Evolutionary conservation across 129 eudicot species (phyloP).

Genomic region (Rutidosis leptorrhynchoides): DNA sequence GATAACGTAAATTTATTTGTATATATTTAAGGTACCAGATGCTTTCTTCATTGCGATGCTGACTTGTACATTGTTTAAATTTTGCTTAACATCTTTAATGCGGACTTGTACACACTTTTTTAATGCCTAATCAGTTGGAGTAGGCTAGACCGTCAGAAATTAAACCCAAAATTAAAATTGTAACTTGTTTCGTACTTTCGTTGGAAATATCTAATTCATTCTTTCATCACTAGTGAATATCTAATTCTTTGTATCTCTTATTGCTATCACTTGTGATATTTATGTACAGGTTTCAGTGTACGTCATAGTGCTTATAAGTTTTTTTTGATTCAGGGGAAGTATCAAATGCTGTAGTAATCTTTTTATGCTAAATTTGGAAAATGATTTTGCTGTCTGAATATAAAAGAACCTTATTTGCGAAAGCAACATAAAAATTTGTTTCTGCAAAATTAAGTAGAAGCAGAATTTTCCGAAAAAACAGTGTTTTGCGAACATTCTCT

Average conservation of each 20-base stretch:
- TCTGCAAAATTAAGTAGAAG: too few relatives aligned
- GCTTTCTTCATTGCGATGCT: slow-evolving; percentile 10
- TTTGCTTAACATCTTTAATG: background rate
- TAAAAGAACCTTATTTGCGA: too few relatives aligned
- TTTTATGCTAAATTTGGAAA: too few relatives aligned
- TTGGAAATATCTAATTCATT: too few relatives aligned
- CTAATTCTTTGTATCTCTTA: background rate
- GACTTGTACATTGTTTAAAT: slow-evolving; percentile 6
- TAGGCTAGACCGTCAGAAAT: background rate
- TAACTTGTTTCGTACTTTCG: slow-evolving; percentile 4
- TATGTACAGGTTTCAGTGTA: background rate
- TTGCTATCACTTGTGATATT: background rate
- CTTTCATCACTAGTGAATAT: too few relatives aligned
- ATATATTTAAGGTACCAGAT: background rate
- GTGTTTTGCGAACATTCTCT: too few relatives aligned
- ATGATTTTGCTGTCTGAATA: too few relatives aligned
- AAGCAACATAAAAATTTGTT: too few relatives aligned
- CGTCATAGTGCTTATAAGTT: too few relatives aligned
- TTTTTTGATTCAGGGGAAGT: too few relatives aligned
- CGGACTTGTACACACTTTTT: background rate
- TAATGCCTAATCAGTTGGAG: slow-evolving; percentile 2
- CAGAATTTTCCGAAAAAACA: too few relatives aligned
- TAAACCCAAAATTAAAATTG: background rate
- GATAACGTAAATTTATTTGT: slow-evolving; percentile 3
- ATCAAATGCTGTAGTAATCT: too few relatives aligned